Evolutionary conservation across 495 filamentous ascomycete species (phyloP), one percentile per base, ranked within the genome.

Genomic region (Hypoxylon intermedium): DNA sequence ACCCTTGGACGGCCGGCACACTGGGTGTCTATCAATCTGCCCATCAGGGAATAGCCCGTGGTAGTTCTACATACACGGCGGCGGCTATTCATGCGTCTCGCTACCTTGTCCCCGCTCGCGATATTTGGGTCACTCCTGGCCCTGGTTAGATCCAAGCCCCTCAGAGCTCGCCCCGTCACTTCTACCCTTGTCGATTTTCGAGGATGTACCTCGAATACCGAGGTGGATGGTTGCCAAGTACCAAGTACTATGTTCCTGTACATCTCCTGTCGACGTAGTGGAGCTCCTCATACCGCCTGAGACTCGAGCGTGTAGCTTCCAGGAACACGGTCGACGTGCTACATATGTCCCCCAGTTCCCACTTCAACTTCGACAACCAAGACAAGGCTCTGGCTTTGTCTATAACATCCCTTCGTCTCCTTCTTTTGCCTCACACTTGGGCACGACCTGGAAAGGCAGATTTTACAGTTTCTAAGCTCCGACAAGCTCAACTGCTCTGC

Each of bases 381-480:
- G 45, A 45, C 65, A 58, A 68, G 68, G 68, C 68, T 67, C 58
- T 33, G 48, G 34, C 48, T 54, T 51, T 66, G 50, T 57, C 57
- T 71, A 71, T 68, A 68, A 71, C 58, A 68, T 49, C 57, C 61
- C 59, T 56, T 60, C 54, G 15, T 61, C 51, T 67, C 57, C 59
- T 51, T 51, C 56, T 56, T 33, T 57, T 57, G 52, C 56, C 49
- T 68, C 58, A 33, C 62, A 37, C 58, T 57, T 55, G 53, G 65
- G 12, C 59, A 55, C 28, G 44, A 64, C 60, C 62, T 46, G 30
- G 49, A n/a, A 71, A 68, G 59, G 62, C 65, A 71, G 58, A 65
- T 69, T 63, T 45, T 58, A 13, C 43, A 33, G 40, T 52, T 43
- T 24, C 53, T 53, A 44, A 41, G 38, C 48, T 60, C 16, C 21